Evolutionary conservation across 73 alveolate species (phyloP).

Genomic region (Symbiodinium natans): DNA sequence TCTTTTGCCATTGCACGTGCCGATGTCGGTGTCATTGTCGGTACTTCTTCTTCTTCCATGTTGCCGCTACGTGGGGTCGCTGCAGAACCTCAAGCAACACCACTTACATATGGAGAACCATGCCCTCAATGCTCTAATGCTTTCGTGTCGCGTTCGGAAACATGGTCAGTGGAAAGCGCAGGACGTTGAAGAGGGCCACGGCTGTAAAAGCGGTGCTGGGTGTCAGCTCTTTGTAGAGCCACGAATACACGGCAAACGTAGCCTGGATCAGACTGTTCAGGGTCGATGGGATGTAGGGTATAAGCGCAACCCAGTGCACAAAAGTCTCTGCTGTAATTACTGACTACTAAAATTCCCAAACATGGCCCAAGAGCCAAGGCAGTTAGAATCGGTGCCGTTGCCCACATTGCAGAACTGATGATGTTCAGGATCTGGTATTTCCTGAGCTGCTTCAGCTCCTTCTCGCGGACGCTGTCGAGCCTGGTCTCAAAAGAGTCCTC

Average conservation of each 20-base stretch:
- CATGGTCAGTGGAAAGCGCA: slow-evolving; percentile 83
- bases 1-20: no score
- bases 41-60: no score
- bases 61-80: no score
- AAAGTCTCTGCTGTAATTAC: no score
- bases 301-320: no score
- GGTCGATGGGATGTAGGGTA: no score
- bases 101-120: no score
- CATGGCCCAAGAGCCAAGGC: not conserved
- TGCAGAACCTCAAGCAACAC: no score
- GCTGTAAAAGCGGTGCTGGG: slow-evolving; percentile 88
- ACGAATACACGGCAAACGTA: slow-evolving; percentile 40
- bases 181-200: slow-evolving; percentile 82
- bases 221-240: slow-evolving; percentile 31
- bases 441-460: slow-evolving; percentile 65
- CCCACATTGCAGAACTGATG: slow-evolving; percentile 61
- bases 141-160: no score
- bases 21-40: no score
- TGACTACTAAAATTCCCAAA: not conserved
- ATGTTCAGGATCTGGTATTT: slow-evolving; percentile 71
- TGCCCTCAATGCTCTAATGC: no score
- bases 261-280: no score
- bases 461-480: slow-evolving; percentile 37
- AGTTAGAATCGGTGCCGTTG: slow-evolving; percentile 66
- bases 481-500: slow-evolving; percentile 55